Evolutionary conservation across 2,329 filamentous ascomycete genomes (phyloP).

Genomic region (Aspergillus niger): DNA sequence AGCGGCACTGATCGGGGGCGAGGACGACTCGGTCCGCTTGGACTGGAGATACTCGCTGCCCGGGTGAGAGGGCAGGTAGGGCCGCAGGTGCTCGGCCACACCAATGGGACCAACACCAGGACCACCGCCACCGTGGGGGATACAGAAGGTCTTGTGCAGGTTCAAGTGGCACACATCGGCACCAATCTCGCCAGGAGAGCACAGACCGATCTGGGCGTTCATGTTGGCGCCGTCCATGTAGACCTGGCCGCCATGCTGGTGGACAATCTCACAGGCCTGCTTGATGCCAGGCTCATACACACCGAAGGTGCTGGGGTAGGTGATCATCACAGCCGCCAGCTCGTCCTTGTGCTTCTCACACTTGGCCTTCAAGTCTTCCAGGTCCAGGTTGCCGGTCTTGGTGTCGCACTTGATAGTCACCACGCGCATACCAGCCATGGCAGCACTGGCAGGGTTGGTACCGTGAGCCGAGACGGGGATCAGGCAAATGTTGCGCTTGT

Average conservation of each 20-base stretch:
- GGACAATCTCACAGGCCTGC: slow-evolving; percentile 80
- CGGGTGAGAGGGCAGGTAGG: slow-evolving; percentile 74
- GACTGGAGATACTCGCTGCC: slow-evolving; percentile 53
- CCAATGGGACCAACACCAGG: slow-evolving; percentile 93
- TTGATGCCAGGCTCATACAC: slow-evolving; percentile 91
- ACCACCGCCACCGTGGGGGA: slow-evolving; percentile 91
- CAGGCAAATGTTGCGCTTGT: slow-evolving; percentile 82
- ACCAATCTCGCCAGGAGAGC: slow-evolving; percentile 91
- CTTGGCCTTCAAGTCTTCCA: slow-evolving; percentile 82
- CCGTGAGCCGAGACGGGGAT: slow-evolving; percentile 95
- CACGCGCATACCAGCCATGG: slow-evolving; percentile 94
- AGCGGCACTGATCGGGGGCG: slow-evolving; percentile 73
- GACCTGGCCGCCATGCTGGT: slow-evolving; percentile 85
- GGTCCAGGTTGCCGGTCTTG: slow-evolving; percentile 84
- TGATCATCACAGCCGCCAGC: slow-evolving; percentile 93
- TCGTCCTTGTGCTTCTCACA: slow-evolving; percentile 84
- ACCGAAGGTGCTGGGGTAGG: slow-evolving; percentile 92
- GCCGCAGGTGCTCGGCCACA: slow-evolving; percentile 77
- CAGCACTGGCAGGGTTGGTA: slow-evolving; percentile 91
- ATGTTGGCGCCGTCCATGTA: slow-evolving; percentile 99
- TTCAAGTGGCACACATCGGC: slow-evolving; percentile 97
- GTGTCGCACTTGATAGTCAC: slow-evolving; percentile 89
- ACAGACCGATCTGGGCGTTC: slow-evolving; percentile 96
- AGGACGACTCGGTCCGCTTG: slow-evolving; percentile 51
- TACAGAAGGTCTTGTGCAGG: slow-evolving; percentile 98